Conservation (phyloP, 225 moss, liverwort and hornwort species). For the Pleurozium schreberi region DNA sequence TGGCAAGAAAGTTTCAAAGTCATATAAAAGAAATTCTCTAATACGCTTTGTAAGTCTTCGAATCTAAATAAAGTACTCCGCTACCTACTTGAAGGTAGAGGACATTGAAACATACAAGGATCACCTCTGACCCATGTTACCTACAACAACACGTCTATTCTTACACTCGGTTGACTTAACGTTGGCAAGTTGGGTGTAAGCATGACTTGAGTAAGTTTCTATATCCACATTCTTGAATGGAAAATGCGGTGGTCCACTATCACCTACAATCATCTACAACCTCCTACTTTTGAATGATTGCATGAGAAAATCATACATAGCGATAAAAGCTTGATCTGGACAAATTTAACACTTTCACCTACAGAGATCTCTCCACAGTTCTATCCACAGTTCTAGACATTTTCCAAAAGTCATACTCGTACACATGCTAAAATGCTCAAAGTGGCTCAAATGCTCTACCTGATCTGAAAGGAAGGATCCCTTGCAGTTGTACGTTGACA, state of each 20-base stretch:
- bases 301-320: neutral
- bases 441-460: neutral
- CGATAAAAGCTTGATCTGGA: neutral
- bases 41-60: neutral
- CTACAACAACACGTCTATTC: neutral
- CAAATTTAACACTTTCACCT: neutral
- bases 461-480: neutral
- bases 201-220: neutral
- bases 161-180: neutral
- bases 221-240: neutral
- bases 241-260: neutral
- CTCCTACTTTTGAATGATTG: neutral
- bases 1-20: neutral
- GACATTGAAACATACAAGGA: no score
- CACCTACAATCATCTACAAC: neutral
- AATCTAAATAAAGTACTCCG: neutral
- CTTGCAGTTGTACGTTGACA: neutral
- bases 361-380: neutral
- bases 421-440: neutral
- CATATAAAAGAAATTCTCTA: neutral
- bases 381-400: neutral
- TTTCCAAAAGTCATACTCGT: neutral
- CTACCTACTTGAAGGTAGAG: neutral
- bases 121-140: neutral
- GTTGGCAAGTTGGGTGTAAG: neutral